Conservation (phyloP, 2,329 filamentous ascomycete species). For the Aspergillus pseudoviridinutans region DNA sequence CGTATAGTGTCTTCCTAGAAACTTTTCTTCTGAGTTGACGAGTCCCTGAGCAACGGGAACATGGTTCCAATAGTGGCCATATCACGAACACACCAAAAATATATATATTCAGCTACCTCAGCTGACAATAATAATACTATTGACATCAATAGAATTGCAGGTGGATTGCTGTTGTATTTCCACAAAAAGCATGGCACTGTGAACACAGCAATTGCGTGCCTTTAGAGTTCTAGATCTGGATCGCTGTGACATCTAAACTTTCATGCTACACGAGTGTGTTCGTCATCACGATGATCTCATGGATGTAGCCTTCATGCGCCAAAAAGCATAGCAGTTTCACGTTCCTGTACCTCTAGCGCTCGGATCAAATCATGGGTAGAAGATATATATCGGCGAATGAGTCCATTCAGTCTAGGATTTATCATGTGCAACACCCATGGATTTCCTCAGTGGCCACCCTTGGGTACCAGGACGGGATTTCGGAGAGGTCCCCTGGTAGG, state of each 20-base stretch:
- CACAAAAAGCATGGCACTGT: neutral
- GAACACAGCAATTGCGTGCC: neutral
- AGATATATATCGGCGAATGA: neutral
- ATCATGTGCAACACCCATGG: neutral
- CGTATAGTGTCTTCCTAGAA: too few species aligned
- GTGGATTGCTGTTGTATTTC: neutral
- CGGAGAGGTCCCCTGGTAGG: neutral
- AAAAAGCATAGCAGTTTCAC: too few species aligned
- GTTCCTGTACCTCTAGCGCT: neutral
- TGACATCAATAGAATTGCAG: too few species aligned
- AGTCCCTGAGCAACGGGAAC: too few species aligned
- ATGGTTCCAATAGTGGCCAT: too few species aligned
- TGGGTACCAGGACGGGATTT: neutral
- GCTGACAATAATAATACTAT: too few species aligned
- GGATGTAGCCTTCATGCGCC: neutral
- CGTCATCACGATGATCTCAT: neutral
- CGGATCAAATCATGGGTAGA: neutral
- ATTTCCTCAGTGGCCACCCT: neutral
- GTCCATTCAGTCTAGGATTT: neutral
- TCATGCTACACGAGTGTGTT: neutral
- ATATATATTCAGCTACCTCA: too few species aligned
- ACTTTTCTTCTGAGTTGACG: too few species aligned
- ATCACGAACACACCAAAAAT: too few species aligned
- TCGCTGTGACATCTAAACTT: neutral
- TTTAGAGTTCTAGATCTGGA: neutral